phyloP scores from a whole-genome alignment of 2,329 filamentous ascomycete genomes.

The Alternaria solani region DNA sequence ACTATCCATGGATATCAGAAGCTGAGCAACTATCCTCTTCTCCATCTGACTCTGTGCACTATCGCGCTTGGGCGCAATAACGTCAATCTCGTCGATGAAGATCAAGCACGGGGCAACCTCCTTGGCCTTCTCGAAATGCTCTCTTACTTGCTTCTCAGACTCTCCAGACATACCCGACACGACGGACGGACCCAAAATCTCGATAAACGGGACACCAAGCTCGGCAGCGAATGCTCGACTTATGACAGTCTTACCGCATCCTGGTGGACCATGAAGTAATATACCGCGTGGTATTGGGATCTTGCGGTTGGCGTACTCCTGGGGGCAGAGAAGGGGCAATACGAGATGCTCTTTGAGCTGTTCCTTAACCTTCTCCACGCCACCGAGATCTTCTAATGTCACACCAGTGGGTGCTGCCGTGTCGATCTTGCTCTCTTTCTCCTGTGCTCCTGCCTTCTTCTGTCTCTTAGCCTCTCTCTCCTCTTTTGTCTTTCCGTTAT shows the following conservation, averaged over 20 bases:
- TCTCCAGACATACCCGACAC: slow-evolving; percentile 89
- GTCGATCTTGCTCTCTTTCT: slow-evolving; percentile 60
- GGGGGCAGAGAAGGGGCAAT: slow-evolving; percentile 73
- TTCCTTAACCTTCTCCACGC: slow-evolving; percentile 74
- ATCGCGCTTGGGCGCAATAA: slow-evolving; percentile 86
- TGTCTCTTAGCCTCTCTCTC: slow-evolving; percentile 73
- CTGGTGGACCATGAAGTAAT: slow-evolving; percentile 81
- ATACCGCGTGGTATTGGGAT: slow-evolving; percentile 77
- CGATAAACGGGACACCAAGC: slow-evolving; percentile 78
- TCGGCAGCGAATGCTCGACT: slow-evolving; percentile 80
- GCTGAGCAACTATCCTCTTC: slow-evolving; percentile 82
- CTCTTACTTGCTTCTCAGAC: slow-evolving; percentile 84
- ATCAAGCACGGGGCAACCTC: slow-evolving; percentile 85
- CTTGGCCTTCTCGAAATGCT: slow-evolving; percentile 88
- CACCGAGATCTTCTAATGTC: slow-evolving; percentile 75
- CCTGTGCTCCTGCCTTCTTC: slow-evolving; percentile 55
- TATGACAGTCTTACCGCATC: slow-evolving; percentile 86
- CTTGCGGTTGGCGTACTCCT: slow-evolving; percentile 70
- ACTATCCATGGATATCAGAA: slow-evolving; percentile 85
- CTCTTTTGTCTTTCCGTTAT: slow-evolving; percentile 62
- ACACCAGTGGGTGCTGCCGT: slow-evolving; percentile 72
- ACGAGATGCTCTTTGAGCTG: slow-evolving; percentile 76
- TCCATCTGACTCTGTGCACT: slow-evolving; percentile 88
- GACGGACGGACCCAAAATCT: slow-evolving; percentile 81
- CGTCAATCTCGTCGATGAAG: slow-evolving; percentile 92